Base-by-base conservation (phyloP, 768 basidiomycete species). In the Tylopilus plumbeoviolaceoides region DNA sequence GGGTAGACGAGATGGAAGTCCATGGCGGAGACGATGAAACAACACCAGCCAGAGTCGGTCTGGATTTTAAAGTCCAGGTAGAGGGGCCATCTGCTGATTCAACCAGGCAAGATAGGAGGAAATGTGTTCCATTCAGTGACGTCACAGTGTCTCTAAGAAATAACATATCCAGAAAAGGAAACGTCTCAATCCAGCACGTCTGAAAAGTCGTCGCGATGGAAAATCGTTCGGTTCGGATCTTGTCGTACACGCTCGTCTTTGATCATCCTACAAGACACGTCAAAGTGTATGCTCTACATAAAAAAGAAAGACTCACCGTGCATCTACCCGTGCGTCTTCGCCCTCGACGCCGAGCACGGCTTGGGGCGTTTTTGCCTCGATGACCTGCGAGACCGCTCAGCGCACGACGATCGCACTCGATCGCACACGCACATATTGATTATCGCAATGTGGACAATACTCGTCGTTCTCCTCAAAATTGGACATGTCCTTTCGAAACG, bases 371-470 rank as follows among this genome's bases (percentile, higher is more conserved):
- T 95, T 95, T 7, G 95, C 95, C 30, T 95, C 90, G 58, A 95
- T 77, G 33, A 98, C 88, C 94, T 98, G 63, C 23, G 7, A 18
- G 20, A 31, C 31, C 7, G 10, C 20, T 57, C 51, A 56, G 30
- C 42, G n/a, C 8, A 18, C 17, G 15, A 5, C 5, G 18, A 52
- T 43, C 47, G 44, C 11, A 18, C 15, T 7, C 4, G 48, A 30
- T 23, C 31, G 17, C 3, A 40, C 20, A 76, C 89, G 62, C 66
- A 95, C 97, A 68, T 95, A 99, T 66, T 95, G 95, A 67, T 98
- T 98, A 71, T 98, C 97, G 66, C 97, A 98, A 70, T 97, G 89
- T 0, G 95, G 97, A 67, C 97, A 98, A 67, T 86, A 98, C 71
- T 99, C 97, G 67, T 98, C 95, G 64, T 92, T 93, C 68, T 99